Evolutionary conservation across 345 rosid genomes (phyloP), one percentile per base, ranked within the genome.

Genomic region (Ceriops zippeliana): DNA sequence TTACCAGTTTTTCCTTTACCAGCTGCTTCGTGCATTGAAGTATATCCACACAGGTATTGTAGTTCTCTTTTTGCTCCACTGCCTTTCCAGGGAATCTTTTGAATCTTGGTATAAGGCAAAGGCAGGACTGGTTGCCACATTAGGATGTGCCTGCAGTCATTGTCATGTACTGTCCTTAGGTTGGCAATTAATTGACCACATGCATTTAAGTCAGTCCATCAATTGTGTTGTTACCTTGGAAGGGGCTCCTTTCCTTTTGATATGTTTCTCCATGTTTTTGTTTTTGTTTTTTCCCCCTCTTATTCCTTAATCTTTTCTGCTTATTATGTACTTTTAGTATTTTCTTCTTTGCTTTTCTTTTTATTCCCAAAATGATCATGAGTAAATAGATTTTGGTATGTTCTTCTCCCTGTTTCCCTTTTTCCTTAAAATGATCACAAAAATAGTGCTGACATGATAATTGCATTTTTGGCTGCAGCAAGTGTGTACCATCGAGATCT

Each of bases 1-100:
- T 78, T 86, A 93, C 80, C 98, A 93, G 77, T 93, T 93, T 82
- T 93, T 93, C 71, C 83, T 93, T 21, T 93, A 93, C 73, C 98
- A 93, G 77, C 86, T 93, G 46, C 89, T 93, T 66, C 97, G 97
- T 72, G 98, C 96, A 2, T 75, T 93, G 52, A 93, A 93, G 77
- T 93, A 93, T 74, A 93, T 93, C 64, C 98, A 93, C 70, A 86
- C 98, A 24, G 98, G 97, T 93, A 86, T 2, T 17, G 28, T 35
- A n/a, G 16, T 34, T 15, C 47, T 28, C 47, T 65, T 5, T 9
- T 17, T 15, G 52, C 31, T 60, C 58, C 35, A 2, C 22, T 57
- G 32, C 38, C 22, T 38, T 35, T 1, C 24, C 15, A 19, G 9
- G 47, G 13, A 13, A 7, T 15, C 11, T 26, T 30, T 11, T 31